Base-by-base conservation (phyloP, 768 basidiomycete genomes). In the Trametes elegans region DNA sequence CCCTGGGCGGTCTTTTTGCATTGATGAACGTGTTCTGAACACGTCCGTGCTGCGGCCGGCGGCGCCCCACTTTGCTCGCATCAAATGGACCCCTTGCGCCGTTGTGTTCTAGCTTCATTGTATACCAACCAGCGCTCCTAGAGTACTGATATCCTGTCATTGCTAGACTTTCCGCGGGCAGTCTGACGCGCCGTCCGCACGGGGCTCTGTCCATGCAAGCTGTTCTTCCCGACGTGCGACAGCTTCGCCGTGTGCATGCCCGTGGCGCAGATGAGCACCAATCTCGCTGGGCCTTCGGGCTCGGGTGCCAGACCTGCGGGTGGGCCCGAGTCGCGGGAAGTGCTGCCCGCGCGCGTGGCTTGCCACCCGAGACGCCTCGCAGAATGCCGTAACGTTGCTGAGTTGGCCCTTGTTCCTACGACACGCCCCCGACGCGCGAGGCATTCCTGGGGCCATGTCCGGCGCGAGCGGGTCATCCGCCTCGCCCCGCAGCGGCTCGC, bases 11-110 rank as follows among this genome's bases (percentile, higher is more conserved):
- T 29, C 35, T 59, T 27, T 32, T 50, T 19, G 42, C 38, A 42
- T 14, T 55, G 10, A 8, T 40, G 34, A 49, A 53, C 32, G 42
- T 46, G 31, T 18, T 50, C 27, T 57, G 55, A 57, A 18, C 28
- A 8, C 31, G 11, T 10, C 26, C 23, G 21, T 26, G 34, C n/a
- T 28, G 18, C 34, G 34, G 26, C 36, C 34, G 41, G 48, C 42
- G 27, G 24, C 43, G 13, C 27, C 35, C 26, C 31, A 31, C 24
- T 13, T 51, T 14, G 23, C 13, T 41, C 49, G 29, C 29, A n/a
- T n/a, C n/a, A n/a, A n/a, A n/a, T n/a, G 34, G 34, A 35, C 34
- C 34, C 14, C 13, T 7, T 7, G 31, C 31, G 7, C 31, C 31
- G 31, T 7, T 54, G 45, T 18, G 24, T 16, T 26, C 13, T 18